Percentiles rank a stretch among this genome's conserved stretches.
phyloP scores from a whole-genome alignment of 352 stramenopile species.

The Phytopythium boreale region DNA sequence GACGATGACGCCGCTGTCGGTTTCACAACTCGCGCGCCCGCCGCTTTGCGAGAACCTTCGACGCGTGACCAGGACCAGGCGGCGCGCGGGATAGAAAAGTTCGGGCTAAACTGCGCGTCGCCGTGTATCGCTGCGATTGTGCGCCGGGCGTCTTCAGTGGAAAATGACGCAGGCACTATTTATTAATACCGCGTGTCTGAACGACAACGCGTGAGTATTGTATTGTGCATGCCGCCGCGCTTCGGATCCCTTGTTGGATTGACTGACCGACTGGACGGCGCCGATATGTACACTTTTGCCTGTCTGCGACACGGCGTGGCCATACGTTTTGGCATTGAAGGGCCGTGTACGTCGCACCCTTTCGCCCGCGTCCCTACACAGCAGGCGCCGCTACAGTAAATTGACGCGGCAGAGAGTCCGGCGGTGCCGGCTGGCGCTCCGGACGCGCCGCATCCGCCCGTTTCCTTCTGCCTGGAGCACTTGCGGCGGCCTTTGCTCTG shows the following conservation, averaged over 20 bases:
- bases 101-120: not conserved
- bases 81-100: slow-evolving; percentile 1
- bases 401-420: slow-evolving; percentile 4
- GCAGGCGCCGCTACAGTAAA: too few relatives aligned
- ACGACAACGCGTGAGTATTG: not conserved
- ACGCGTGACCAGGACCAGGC: slow-evolving; percentile 1
- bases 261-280: not conserved
- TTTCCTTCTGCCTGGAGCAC: not conserved
- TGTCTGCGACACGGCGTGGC: not conserved
- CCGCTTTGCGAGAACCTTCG: slow-evolving; percentile 3
- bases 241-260: too few relatives aligned
- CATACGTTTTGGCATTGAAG: not conserved
- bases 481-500: not conserved
- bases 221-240: not conserved
- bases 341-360: not conserved
- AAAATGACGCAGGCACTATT: not conserved
- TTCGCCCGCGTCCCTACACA: slow-evolving; percentile 1
- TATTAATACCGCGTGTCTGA: not conserved
- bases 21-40: not conserved
- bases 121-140: not conserved
- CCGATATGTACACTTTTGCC: slow-evolving; percentile 1
- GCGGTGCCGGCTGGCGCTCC: too few relatives aligned
- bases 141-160: not conserved
- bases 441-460: not conserved
- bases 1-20: not conserved